Conservation (phyloP, 192 early-diverging fungal species). For the Backusella tarrabulga region DNA sequence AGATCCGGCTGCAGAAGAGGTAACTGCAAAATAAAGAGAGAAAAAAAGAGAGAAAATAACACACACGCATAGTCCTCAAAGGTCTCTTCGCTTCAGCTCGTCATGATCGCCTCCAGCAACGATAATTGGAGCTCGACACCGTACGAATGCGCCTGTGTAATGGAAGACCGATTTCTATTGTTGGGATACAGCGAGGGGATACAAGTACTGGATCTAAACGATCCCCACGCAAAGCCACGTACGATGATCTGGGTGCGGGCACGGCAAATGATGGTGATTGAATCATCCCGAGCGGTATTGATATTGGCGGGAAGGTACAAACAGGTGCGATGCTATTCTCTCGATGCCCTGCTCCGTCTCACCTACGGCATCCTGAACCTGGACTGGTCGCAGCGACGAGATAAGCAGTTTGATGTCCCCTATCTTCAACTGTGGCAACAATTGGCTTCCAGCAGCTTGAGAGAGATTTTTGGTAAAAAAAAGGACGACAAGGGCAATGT, state of each 20-base stretch:
- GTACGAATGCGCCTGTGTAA: constrained; percentile 24
- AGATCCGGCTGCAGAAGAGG: not conserved
- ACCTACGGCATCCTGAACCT: constrained; percentile 19
- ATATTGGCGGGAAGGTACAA: constrained; percentile 20
- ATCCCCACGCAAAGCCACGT: not conserved
- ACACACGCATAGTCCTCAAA: not conserved
- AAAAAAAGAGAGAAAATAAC: not conserved
- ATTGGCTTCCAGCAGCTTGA: not conserved
- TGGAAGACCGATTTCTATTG: constrained; percentile 32
- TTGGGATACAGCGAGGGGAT: constrained; percentile 25
- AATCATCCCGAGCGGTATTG: constrained; percentile 19
- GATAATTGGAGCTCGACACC: not conserved
- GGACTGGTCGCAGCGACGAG: constrained; percentile 11
- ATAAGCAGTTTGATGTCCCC: constrained; percentile 9
- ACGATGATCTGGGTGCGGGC: constrained; percentile 19
- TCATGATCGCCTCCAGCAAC: not conserved
- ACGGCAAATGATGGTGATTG: constrained; percentile 16
- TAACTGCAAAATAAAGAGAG: not conserved
- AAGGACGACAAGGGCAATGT: not conserved
- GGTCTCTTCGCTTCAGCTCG: constrained; percentile 6
- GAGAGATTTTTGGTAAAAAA: constrained; percentile 1
- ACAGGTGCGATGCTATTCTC: constrained; percentile 35
- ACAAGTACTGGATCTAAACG: constrained; percentile 22
- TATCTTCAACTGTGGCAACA: constrained; percentile 5
- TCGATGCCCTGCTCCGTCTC: constrained; percentile 14